Evolutionary conservation across 805 yeast genomes (phyloP), one percentile per base, ranked within the genome.

Genomic region (Candida ortonii): DNA sequence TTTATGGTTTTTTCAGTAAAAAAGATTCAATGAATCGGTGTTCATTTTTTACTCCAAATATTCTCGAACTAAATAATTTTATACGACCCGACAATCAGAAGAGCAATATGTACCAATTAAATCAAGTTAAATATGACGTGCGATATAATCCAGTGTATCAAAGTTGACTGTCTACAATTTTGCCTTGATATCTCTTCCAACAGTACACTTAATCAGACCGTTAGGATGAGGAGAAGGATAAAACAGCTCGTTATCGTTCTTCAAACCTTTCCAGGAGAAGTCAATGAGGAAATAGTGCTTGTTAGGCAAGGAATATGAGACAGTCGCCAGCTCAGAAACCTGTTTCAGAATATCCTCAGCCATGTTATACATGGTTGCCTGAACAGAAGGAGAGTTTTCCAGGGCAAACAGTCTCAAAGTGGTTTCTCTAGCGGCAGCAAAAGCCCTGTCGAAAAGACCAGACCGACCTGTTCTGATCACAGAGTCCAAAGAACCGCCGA

Each of bases 301-400:
- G 73, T 89, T 89, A 55, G 97, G 97, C 54, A 89, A 74, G 26
- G 73, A 65, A 61, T 85, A 88, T 34, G 80, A 62, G 22, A 88
- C 96, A 27, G 69, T 68, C 43, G 67, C 73, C 36, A 89, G 69
- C 40, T 67, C 67, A 3, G 78, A 69, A 36, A 76, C 81, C 33
- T 52, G 54, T 31, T 65, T 68, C 55, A 89, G 71, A 45, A 89
- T 85, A 44, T 75, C 78, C 45, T 77, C 71, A 24, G 84, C 73
- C 93, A 89, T 89, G 71, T 87, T 84, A 71, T 76, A 89, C 96
- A 89, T 90, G 39, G 96, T 89, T 28, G 95, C 96, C 68, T 89
- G 97, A 29, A 89, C 97, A 16, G 95, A 84, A n/a, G 96, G 78
- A 7, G 95, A 85, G 61, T 85, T 78, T 62, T 89, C 96, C 32